phyloP scores from a whole-genome alignment of 805 yeast species.

The Yarrowia osloensis region DNA sequence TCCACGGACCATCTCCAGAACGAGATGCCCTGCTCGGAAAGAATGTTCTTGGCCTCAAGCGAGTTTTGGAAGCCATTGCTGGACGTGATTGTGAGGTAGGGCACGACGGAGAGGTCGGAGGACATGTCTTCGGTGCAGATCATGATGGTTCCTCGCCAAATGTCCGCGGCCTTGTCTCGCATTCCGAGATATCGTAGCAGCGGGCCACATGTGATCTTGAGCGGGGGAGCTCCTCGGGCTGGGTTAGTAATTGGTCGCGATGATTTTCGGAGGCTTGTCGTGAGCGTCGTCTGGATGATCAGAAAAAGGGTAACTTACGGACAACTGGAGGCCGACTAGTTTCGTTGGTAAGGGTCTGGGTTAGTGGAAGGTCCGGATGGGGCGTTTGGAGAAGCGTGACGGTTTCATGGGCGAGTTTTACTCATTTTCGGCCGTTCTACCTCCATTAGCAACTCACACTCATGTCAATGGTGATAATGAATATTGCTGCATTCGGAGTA shows the following conservation, averaged over 20 bases:
- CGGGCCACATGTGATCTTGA: conserved; percentile 59
- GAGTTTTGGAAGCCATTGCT: conserved; percentile 4
- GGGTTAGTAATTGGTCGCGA: not conserved
- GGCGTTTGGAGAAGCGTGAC: not conserved
- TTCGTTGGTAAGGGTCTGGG: conserved; percentile 21
- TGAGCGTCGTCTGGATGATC: not conserved
- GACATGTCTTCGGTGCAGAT: conserved; percentile 56
- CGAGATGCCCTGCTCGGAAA: conserved; percentile 49
- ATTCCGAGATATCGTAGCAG: conserved; percentile 67
- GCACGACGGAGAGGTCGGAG: conserved; percentile 39
- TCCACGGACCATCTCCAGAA: conserved; percentile 70
- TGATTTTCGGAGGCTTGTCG: no score
- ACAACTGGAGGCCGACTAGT: conserved; percentile 15
- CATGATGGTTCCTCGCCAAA: conserved; percentile 70
- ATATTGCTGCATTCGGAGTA: conserved; percentile 10
- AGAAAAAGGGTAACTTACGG: not conserved
- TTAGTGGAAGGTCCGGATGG: not conserved
- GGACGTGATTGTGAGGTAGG: conserved; percentile 38
- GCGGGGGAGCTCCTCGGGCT: conserved; percentile 35
- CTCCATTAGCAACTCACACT: conserved; percentile 7
- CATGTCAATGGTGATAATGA: conserved; percentile 19
- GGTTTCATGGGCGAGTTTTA: no score
- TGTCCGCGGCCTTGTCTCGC: conserved; percentile 47
- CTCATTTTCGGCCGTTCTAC: not conserved
- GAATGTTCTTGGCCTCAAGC: conserved; percentile 48